Evolutionary conservation across 2,329 filamentous ascomycete species (phyloP).

Genomic region (Fusarium fracticaudum): DNA sequence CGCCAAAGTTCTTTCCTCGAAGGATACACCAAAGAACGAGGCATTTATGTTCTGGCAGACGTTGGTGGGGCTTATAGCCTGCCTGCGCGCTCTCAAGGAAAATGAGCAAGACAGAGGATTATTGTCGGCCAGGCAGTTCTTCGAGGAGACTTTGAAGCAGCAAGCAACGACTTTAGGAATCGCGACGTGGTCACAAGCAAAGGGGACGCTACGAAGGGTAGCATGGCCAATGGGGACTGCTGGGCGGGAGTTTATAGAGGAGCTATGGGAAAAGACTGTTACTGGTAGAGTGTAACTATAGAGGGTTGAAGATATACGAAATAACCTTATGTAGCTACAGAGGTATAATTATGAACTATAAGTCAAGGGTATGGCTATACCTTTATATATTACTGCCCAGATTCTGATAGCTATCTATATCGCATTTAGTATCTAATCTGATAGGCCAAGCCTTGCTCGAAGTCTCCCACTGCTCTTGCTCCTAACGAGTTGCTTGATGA

Average conservation of each 20-base stretch:
- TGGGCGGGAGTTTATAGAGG: background rate
- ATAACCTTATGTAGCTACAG: no score
- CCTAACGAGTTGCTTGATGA: background rate
- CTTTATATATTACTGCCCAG: no score
- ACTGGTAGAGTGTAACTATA: no score
- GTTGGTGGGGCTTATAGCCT: background rate
- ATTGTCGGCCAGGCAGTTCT: background rate
- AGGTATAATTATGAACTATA: no score
- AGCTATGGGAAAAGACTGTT: constrained; percentile 8
- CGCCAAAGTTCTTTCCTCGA: accelerated
- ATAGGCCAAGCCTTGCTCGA: background rate
- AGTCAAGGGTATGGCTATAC: no score
- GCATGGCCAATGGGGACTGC: background rate
- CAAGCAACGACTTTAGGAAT: background rate
- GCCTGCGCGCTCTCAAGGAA: background rate
- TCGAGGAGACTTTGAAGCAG: background rate
- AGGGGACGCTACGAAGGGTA: background rate
- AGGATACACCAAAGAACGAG: background rate
- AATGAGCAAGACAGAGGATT: background rate
- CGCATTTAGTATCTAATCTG: no score
- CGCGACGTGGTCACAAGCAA: background rate
- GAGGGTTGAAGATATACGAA: no score
- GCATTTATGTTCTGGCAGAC: background rate
- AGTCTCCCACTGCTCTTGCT: background rate
- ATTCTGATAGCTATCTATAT: no score